These are phyloP conservation scores for Petunia axillaris DNA, from an alignment of 257 asterid species.

Conservation along the genomic window DNA sequence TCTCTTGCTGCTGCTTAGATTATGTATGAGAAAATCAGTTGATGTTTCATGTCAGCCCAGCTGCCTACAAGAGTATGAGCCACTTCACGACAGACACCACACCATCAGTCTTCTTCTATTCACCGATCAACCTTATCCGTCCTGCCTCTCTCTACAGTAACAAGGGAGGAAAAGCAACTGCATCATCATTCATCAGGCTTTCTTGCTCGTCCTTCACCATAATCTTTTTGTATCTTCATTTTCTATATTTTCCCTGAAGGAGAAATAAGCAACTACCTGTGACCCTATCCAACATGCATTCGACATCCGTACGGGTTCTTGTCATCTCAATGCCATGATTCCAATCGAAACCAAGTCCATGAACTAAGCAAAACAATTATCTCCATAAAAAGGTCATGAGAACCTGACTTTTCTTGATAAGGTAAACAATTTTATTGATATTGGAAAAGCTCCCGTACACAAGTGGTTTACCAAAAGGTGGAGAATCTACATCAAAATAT, in stretches of 20 bases:
- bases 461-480: not conserved
- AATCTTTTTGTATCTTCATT: conserved; percentile 17
- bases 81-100: not conserved
- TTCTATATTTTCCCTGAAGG: conserved; percentile 20
- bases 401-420: not conserved
- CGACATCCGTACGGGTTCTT: conserved; percentile 4
- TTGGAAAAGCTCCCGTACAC: not conserved
- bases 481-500: not conserved
- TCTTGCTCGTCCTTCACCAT: conserved; percentile 4
- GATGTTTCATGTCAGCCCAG: not conserved
- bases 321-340: conserved; percentile 13
- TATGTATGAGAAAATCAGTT: not conserved
- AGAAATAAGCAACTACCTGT: not conserved
- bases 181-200: not conserved
- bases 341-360: conserved; percentile 15
- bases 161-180: not conserved
- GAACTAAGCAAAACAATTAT: not conserved
- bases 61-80: conserved; percentile 1
- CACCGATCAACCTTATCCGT: conserved; percentile 12
- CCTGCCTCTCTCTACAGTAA: not conserved
- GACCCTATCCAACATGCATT: conserved; percentile 15
- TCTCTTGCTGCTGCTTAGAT: not conserved
- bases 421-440: not conserved
- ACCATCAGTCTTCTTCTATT: conserved; percentile 7
- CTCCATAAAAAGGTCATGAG: not conserved